Conservation (phyloP, 306 rosid species). For the Astragalus membranaceus region DNA sequence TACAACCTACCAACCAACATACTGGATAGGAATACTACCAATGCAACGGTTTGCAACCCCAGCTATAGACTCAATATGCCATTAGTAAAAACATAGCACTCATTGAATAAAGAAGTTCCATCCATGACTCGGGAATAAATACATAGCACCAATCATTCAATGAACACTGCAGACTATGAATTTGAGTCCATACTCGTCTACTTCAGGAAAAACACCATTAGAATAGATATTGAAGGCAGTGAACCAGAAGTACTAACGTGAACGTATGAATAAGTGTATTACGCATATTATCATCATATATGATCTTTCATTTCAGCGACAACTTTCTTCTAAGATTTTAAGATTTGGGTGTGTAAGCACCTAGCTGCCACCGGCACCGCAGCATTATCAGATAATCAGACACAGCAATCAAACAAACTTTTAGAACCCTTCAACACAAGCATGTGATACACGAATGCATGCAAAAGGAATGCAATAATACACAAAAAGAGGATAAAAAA, state of each 20-base stretch:
- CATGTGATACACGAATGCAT: background rate
- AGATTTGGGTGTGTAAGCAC: background rate
- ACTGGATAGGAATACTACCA: background rate
- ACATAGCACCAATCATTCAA: background rate
- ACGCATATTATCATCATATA: background rate
- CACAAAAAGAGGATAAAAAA: background rate
- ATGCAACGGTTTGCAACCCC: background rate
- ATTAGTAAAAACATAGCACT: background rate
- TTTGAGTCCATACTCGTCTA: background rate
- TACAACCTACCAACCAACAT: slow-evolving; percentile 8
- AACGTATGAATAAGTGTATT: background rate
- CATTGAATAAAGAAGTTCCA: background rate
- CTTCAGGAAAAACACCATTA: background rate
- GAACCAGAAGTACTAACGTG: background rate
- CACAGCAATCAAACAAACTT: background rate
- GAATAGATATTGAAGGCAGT: background rate
- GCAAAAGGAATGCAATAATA: background rate
- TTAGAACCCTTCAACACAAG: background rate
- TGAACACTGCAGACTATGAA: background rate
- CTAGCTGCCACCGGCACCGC: background rate
- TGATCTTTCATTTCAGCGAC: background rate
- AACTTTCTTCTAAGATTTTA: background rate
- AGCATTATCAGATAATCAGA: background rate
- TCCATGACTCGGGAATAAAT: background rate
- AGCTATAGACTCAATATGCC: background rate